Evolutionary conservation across 31 red algal genomes (phyloP), one percentile per base, ranked within the genome.

Genomic region (Asparagopsis taxiformis): DNA sequence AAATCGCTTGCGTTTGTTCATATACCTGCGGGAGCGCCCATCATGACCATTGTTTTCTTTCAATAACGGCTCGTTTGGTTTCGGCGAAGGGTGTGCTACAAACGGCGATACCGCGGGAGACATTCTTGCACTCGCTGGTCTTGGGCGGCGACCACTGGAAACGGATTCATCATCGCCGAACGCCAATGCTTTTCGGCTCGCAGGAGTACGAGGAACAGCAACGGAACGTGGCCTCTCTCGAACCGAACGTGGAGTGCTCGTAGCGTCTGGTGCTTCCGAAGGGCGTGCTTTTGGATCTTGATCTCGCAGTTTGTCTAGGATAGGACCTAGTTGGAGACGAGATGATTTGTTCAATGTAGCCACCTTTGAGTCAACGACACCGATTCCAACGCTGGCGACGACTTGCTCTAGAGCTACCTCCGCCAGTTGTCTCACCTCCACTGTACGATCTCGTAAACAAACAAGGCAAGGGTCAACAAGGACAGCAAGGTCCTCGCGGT

Each of bases 391-490:
- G 48, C 79, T 84, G 10, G 61, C 44, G 23, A 84, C 59, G 15
- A 84, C 68, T 35, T 73, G 66, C 59, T 73, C 79, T 16, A 84
- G 34, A 20, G 35, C 51, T 32, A 65, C 22, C 28, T 73, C 79
- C 37, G 79, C 79, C 38, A 84, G 62, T 41, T 84, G 79, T 16
- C 79, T 11, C 0, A 84, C 79, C 57, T 84, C 79, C 35, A 62
- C 68, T 11, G 59, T 70, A 1, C 68, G 34, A 35, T 84, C 79
- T 21, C 79, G 79, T 34, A 84, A 38, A 55, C 79, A 84, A 0
- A 59, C 28, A 1, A 84, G 43, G 53, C 55, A 65, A 13, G 79
- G 31, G 48, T 84, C 79, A 62, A 84, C 20, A 19, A 84, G 41
- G 15, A 30, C 28, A 17, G 79, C 54, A 25, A 84, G 52, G 31